Evolutionary conservation across 257 asterid genomes (phyloP).

Genomic region (Paulownia fortunei): DNA sequence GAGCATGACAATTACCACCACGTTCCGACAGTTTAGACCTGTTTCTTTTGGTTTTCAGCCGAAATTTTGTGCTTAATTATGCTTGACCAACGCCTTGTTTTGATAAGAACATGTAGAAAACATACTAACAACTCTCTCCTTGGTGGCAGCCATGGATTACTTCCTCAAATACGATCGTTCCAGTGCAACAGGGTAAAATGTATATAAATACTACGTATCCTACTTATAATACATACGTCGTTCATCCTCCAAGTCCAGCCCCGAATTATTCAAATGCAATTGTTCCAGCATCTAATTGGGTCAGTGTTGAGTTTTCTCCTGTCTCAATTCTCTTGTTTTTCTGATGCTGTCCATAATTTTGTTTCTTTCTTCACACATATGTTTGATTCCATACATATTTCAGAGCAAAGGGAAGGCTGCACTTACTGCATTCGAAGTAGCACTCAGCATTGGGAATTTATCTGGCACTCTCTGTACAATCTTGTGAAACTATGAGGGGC

Average conservation of each 20-base stretch:
- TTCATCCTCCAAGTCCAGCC: background rate
- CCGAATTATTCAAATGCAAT: conserved; percentile 14
- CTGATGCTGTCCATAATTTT: background rate
- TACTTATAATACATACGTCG: background rate
- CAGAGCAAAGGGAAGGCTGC: conserved; percentile 34
- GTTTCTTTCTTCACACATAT: background rate
- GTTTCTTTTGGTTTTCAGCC: no score
- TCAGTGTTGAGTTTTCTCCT: background rate
- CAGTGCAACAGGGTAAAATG: background rate
- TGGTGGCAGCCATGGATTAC: conserved; percentile 15
- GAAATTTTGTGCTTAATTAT: no score
- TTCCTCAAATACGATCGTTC: conserved; percentile 28
- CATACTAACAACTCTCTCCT: no score
- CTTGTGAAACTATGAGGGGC: conserved; percentile 17
- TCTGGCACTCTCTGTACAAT: conserved; percentile 32
- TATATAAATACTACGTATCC: background rate
- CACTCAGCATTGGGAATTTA: conserved; percentile 30
- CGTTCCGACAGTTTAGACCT: no score
- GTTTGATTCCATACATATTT: background rate
- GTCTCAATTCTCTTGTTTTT: background rate
- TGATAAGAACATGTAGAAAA: no score
- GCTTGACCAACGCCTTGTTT: no score
- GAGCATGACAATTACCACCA: no score
- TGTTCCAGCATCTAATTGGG: conserved; percentile 27
- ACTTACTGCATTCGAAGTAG: conserved; percentile 34